Evolutionary conservation across 371 early-diverging fungal species (phyloP).

Genomic region (Globomyces sp.): DNA sequence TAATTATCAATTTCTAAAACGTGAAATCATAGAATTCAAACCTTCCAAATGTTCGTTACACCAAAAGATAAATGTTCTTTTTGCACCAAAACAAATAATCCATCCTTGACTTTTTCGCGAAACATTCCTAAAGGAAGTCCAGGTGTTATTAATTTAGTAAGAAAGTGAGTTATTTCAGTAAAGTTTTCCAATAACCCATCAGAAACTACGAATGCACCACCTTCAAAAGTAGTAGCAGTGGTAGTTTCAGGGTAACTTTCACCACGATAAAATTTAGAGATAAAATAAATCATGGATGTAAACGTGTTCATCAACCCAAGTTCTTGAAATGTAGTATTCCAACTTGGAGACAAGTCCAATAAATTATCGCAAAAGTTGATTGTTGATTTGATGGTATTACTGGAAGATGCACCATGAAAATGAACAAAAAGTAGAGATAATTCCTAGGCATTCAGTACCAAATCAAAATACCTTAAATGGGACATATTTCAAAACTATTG

Average conservation of each 20-base stretch:
- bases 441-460: too few relatives aligned
- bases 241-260: neutral
- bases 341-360: neutral
- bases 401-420: slow-evolving; percentile 3
- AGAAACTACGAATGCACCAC: neutral
- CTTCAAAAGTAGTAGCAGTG: neutral
- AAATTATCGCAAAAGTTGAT: neutral
- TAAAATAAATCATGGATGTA: neutral
- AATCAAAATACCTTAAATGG: slow-evolving; percentile 8
- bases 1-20: too few relatives aligned
- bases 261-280: neutral
- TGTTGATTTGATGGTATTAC: neutral
- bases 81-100: too few relatives aligned
- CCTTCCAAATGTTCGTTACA: too few relatives aligned
- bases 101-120: too few relatives aligned
- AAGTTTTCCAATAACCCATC: neutral
- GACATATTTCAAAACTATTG: neutral
- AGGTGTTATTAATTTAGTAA: too few relatives aligned
- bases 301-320: neutral
- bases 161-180: neutral
- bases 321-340: slow-evolving; percentile 6
- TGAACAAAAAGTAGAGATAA: slow-evolving; percentile 6
- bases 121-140: too few relatives aligned
- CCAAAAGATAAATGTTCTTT: too few relatives aligned
- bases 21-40: too few relatives aligned